phyloP scores from a whole-genome alignment of 345 rosid species.

The Moricandia arvensis region DNA sequence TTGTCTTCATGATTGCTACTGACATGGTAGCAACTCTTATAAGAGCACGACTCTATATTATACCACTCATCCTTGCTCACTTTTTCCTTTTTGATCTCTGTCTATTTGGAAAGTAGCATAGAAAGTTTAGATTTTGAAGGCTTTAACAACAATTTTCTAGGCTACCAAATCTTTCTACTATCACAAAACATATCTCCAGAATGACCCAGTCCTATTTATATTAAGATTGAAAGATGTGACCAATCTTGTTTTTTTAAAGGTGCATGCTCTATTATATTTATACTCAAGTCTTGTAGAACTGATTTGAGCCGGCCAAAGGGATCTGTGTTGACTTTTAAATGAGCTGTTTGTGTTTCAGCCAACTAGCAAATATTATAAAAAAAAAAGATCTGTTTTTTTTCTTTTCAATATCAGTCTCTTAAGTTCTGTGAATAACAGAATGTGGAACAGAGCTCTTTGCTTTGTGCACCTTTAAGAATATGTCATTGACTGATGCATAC shows the following conservation, averaged over 20 bases:
- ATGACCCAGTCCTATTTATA: not conserved
- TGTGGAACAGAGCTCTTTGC: slow-evolving; percentile 24
- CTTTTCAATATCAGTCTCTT: slow-evolving; percentile 4
- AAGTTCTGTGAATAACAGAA: slow-evolving; percentile 16
- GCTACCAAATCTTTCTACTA: not conserved
- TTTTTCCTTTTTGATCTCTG: slow-evolving; percentile 8
- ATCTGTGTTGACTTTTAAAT: slow-evolving; percentile 26
- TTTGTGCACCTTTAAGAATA: slow-evolving; percentile 21
- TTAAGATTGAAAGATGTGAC: slow-evolving; percentile 12
- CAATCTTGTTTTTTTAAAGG: slow-evolving; percentile 4
- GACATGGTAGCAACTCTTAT: slow-evolving; percentile 37
- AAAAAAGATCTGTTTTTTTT: not conserved
- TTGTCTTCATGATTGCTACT: slow-evolving; percentile 25
- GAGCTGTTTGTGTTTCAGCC: slow-evolving; percentile 34
- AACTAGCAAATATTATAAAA: slow-evolving; percentile 19
- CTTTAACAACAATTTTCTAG: not conserved
- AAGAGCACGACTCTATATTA: slow-evolving; percentile 6
- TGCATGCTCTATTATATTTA: slow-evolving; percentile 20
- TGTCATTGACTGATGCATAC: slow-evolving; percentile 23
- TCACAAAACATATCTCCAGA: slow-evolving; percentile 7
- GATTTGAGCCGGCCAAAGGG: slow-evolving; percentile 35
- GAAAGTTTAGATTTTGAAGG: not conserved
- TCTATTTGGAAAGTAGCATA: not conserved
- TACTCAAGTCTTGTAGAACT: slow-evolving; percentile 12
- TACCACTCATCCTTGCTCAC: slow-evolving; percentile 2